Evolutionary conservation across 2,329 filamentous ascomycete species (phyloP).

Genomic region (Cercospora sp.): DNA sequence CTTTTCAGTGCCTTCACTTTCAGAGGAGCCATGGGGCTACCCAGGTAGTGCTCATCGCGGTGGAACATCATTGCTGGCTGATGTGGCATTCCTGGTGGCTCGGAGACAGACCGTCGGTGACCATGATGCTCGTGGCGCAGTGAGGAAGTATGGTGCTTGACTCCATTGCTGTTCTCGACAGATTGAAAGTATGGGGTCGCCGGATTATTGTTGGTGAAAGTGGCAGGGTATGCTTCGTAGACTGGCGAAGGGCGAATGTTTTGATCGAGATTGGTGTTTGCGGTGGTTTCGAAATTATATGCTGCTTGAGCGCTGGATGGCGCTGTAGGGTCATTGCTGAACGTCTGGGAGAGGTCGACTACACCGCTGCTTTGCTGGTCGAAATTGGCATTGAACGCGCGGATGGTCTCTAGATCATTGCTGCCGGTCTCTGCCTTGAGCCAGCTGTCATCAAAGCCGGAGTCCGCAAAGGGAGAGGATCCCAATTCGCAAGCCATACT

Average conservation of each 20-base stretch:
- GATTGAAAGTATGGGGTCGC: conserved; percentile 30
- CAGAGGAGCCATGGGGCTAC: conserved; percentile 13
- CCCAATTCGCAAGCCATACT: conserved; percentile 27
- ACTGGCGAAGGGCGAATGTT: conserved; percentile 17
- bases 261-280: conserved; percentile 18
- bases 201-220: conserved; percentile 14
- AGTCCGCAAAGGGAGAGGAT: conserved; percentile 24
- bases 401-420: conserved; percentile 21
- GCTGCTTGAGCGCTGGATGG: conserved; percentile 6
- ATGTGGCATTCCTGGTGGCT: conserved; percentile 27
- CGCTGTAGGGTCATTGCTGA: conserved; percentile 18
- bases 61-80: conserved; percentile 28
- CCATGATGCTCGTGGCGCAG: conserved; percentile 20
- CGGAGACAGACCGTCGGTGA: conserved; percentile 33
- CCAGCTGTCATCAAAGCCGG: conserved; percentile 20
- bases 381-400: conserved; percentile 27
- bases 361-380: conserved; percentile 11
- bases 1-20: conserved; percentile 20
- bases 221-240: conserved; percentile 23
- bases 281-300: conserved; percentile 10
- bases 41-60: conserved; percentile 30
- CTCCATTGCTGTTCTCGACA: conserved; percentile 22
- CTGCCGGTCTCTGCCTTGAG: conserved; percentile 14
- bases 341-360: conserved; percentile 21
- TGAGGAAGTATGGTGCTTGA: conserved; percentile 15